Percentiles rank a stretch among this genome's conserved stretches.
phyloP scores from a whole-genome alignment of 2,329 filamentous ascomycete genomes.

The Aplosporella prunicola region DNA sequence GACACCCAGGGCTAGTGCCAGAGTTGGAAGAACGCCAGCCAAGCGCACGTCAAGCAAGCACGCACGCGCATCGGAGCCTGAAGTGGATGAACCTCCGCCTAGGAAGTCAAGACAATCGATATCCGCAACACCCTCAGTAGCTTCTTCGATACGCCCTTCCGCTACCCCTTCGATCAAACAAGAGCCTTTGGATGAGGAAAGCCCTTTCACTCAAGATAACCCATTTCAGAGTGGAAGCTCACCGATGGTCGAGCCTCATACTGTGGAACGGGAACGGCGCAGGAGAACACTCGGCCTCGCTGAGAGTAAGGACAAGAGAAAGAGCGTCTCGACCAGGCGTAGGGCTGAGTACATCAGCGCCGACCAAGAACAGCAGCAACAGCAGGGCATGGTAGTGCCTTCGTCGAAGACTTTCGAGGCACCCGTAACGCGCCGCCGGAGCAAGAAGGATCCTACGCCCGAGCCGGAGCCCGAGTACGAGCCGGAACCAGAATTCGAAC shows the following conservation, averaged over 20 bases:
- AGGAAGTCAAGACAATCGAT: slow-evolving; percentile 9
- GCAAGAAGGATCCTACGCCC: slow-evolving; percentile 4
- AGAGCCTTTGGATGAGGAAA: slow-evolving; percentile 41
- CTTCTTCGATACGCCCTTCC: slow-evolving; percentile 25
- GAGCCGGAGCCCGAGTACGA: slow-evolving; percentile 2
- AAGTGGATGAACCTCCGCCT: slow-evolving; percentile 24
- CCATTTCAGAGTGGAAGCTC: slow-evolving; percentile 85
- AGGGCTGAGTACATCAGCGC: slow-evolving; percentile 33
- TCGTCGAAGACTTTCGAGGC: slow-evolving; percentile 19
- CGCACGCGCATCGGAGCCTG: slow-evolving; percentile 27
- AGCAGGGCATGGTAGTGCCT: slow-evolving; percentile 43
- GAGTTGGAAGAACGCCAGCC: slow-evolving; percentile 24
- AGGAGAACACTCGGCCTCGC: slow-evolving; percentile 42
- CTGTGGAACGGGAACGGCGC: slow-evolving; percentile 35
- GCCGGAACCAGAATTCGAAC: background rate
- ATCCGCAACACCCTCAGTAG: background rate
- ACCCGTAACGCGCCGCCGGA: background rate
- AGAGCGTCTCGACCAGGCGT: slow-evolving; percentile 33
- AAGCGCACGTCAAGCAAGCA: slow-evolving; percentile 36
- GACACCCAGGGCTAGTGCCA: slow-evolving; percentile 12
- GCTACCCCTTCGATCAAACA: slow-evolving; percentile 34
- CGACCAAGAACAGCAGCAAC: slow-evolving; percentile 33
- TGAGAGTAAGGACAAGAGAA: slow-evolving; percentile 32
- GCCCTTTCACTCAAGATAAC: slow-evolving; percentile 79
- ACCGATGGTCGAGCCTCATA: slow-evolving; percentile 37